Evolutionary conservation across 2,329 filamentous ascomycete genomes (phyloP), one percentile per base, ranked within the genome.

Genomic region (Trichoderma sp.): DNA sequence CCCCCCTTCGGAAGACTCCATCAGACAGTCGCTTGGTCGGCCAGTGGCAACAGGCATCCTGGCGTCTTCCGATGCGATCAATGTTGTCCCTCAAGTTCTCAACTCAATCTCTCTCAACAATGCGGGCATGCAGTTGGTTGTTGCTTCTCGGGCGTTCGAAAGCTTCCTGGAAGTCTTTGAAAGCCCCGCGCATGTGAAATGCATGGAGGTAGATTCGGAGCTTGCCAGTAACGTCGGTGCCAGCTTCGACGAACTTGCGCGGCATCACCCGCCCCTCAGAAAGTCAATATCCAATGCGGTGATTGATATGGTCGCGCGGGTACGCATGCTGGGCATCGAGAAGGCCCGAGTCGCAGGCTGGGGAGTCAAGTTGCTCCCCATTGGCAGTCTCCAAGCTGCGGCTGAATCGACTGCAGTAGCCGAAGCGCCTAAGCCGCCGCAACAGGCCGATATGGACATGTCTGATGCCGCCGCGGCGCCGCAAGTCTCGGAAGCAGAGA

Each of bases 131-230:
- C 90, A 90, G 71, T 84, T 97, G 74, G 96, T 99, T 71, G 88
- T 92, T 65, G 85, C 88, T 0, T 97, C 93, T 0, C 84, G 87
- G 65, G 93, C 92, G 1, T 83, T 99, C 51, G 89, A 93, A 64
- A 91, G 88, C 70, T 98, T 93, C 74, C 90, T 99, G 69, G 92
- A 97, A 74, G 92, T 98, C n/a, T 99, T 99, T 69, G 92, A 97
- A 76, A 98, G 92, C 69, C 88, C 93, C 2, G 85, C 88, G 17
- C 96, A 99, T 77, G 88, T 99, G 65, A 91, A 90, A 71, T 90
- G 89, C 68, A 88, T 99, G 83, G 88, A 91, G 68, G 81, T 82
- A 44, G 94, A 97, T 69, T 81, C 84, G 5, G 80, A 82, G 43
- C 82, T 96, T 65, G 85, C 93, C 10, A 85, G 85, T 34, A 86